phyloP scores from a whole-genome alignment of 805 yeast species.

The Starmerella etchellsii region DNA sequence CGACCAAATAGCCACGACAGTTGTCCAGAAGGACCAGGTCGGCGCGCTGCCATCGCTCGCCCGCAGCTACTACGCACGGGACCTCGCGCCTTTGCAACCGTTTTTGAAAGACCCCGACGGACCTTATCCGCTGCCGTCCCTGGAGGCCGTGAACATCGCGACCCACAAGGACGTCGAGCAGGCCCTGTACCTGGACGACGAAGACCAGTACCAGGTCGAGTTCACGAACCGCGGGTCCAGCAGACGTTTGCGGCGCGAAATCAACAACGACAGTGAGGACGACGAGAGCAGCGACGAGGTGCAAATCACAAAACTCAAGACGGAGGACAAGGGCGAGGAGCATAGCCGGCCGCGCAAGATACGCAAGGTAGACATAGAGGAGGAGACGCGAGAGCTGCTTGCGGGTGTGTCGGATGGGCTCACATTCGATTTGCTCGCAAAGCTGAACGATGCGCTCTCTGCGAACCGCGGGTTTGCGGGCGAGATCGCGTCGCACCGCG shows the following conservation, averaged over 20 bases:
- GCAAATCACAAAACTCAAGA: not conserved
- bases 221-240: constrained; percentile 8
- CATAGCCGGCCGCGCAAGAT: constrained; percentile 3
- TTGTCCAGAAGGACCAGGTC: constrained; percentile 65
- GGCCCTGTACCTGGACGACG: constrained; percentile 24
- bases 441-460: constrained; percentile 28
- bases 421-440: constrained; percentile 3
- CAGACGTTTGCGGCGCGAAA: constrained; percentile 22
- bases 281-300: constrained; percentile 15
- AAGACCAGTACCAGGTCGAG: constrained; percentile 16
- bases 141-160: constrained; percentile 49
- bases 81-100: constrained; percentile 45
- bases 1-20: constrained; percentile 67
- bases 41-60: constrained; percentile 74
- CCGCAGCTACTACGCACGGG: constrained; percentile 58
- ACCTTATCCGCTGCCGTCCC: constrained; percentile 46
- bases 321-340: not conserved
- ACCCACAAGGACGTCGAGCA: constrained; percentile 66
- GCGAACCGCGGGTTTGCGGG: constrained; percentile 30
- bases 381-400: constrained; percentile 1
- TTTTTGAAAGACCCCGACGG: constrained; percentile 41
- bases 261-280: constrained; percentile 16
- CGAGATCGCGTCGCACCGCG: constrained; percentile 38
- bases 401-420: constrained; percentile 5
- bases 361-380: constrained; percentile 11